Conservation (phyloP, 805 yeast species). For the Candida cerambycidarum region DNA sequence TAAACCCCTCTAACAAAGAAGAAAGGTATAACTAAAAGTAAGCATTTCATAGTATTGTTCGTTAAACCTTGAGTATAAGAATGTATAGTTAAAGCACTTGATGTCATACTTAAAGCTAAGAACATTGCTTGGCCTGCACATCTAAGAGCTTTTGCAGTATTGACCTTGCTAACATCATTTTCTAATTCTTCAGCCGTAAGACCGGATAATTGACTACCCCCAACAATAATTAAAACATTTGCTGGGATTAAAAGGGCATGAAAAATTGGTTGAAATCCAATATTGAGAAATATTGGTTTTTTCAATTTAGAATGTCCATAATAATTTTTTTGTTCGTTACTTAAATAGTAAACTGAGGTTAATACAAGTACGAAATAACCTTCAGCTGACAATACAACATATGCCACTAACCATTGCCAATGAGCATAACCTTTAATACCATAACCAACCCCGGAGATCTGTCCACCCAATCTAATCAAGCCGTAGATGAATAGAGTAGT, state of each 20-base stretch:
- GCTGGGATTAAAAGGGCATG: slow-evolving; percentile 33
- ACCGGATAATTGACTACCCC: slow-evolving; percentile 27
- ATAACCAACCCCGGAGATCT: slow-evolving; percentile 36
- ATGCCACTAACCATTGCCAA: slow-evolving; percentile 37
- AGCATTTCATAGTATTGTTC: slow-evolving; percentile 8
- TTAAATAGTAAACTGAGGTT: slow-evolving; percentile 25
- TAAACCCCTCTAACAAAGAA: slow-evolving; percentile 35
- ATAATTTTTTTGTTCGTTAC: slow-evolving; percentile 27
- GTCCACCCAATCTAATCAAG: slow-evolving; percentile 32
- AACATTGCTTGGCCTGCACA: slow-evolving; percentile 34
- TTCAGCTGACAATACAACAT: slow-evolving; percentile 38
- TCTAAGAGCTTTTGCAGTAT: slow-evolving; percentile 26
- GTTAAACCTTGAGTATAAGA: slow-evolving; percentile 20
- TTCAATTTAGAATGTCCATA: background rate
- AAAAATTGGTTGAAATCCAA: slow-evolving; percentile 12
- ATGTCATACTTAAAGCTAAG: slow-evolving; percentile 23
- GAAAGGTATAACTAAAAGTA: slow-evolving; percentile 28
- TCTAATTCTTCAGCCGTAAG: slow-evolving; percentile 15
- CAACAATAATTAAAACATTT: slow-evolving; percentile 23
- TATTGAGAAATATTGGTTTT: too few species aligned
- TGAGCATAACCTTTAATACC: slow-evolving; percentile 27
- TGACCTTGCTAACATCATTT: slow-evolving; percentile 10
- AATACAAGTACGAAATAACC: slow-evolving; percentile 38
- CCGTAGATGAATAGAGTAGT: slow-evolving; percentile 26
- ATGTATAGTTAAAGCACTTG: slow-evolving; percentile 10